Conservation (phyloP, 768 basidiomycete species). For the Mycena galericulata region DNA sequence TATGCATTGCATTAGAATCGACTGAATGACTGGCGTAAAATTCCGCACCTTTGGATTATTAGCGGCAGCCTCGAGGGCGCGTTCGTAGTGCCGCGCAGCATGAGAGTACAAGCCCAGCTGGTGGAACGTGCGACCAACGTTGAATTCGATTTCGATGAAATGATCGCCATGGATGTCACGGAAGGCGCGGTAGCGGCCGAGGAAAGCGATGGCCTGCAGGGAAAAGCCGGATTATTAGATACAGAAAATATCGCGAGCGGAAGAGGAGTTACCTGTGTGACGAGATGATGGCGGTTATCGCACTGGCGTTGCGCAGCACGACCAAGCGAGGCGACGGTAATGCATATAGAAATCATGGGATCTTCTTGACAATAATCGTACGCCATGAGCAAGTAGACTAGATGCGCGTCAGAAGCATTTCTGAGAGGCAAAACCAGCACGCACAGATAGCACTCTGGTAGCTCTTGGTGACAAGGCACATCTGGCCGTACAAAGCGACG, state of each 20-base stretch:
- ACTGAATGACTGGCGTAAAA: background rate
- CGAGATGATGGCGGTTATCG: constrained; percentile 92
- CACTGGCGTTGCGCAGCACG: constrained; percentile 94
- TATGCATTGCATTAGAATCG: background rate
- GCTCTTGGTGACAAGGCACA: constrained; percentile 86
- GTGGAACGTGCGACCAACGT: constrained; percentile 93
- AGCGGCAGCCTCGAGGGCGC: constrained; percentile 70
- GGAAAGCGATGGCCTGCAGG: constrained; percentile 72
- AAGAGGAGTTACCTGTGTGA: constrained; percentile 65
- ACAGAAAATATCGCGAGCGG: background rate
- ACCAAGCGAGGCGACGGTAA: constrained; percentile 89
- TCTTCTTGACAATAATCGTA: constrained; percentile 88
- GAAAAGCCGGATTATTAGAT: background rate
- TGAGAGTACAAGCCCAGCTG: constrained; percentile 87
- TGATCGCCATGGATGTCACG: constrained; percentile 57
- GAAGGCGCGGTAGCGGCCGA: constrained; percentile 82
- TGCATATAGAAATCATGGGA: constrained; percentile 84
- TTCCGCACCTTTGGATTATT: constrained; percentile 37
- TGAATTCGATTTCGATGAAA: constrained; percentile 88
- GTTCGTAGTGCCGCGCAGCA: constrained; percentile 88
- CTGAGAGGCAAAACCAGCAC: constrained; percentile 42
- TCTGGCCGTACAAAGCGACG: constrained; percentile 83
- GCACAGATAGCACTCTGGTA: constrained; percentile 93
- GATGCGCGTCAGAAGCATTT: background rate
- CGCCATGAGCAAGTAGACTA: constrained; percentile 91